A percentile compares a stretch with the other conserved stretches of the same genome.
These are phyloP conservation scores for Drosera capensis DNA, from an alignment of 148 eudicot species.

Conservation along the genomic window DNA sequence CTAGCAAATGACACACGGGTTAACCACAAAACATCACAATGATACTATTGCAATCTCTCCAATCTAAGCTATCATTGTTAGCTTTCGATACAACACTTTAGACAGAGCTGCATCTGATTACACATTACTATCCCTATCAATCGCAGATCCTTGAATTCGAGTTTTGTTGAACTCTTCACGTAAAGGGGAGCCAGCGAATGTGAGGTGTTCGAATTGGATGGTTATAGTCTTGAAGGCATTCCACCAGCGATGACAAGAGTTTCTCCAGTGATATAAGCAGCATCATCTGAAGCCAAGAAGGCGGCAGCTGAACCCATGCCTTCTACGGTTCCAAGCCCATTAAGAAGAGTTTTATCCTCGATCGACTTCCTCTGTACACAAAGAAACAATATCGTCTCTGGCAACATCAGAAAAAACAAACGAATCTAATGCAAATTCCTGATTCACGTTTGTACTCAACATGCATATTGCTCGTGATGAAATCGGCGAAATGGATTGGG, in stretches of 20 bases:
- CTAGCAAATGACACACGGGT: no score
- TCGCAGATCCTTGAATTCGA: no score
- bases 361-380: background rate
- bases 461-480: slow-evolving; percentile 26
- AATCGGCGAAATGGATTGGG: slow-evolving; percentile 66
- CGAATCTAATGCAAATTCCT: no score
- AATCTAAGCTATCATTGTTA: no score
- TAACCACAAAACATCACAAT: no score
- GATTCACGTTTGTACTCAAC: slow-evolving; percentile 49
- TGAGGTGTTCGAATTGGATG: background rate
- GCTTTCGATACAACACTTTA: no score
- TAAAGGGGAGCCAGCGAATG: no score
- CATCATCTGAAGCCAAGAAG: background rate
- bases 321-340: background rate
- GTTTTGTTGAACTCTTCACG: no score
- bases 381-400: background rate
- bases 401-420: background rate
- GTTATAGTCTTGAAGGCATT: background rate
- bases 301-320: background rate
- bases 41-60: no score
- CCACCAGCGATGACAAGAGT: background rate
- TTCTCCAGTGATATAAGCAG: background rate
- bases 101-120: no score
- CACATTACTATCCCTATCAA: no score
- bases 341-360: background rate